Conservation (phyloP, 306 rosid species). For the Oemleria cerasiformis region DNA sequence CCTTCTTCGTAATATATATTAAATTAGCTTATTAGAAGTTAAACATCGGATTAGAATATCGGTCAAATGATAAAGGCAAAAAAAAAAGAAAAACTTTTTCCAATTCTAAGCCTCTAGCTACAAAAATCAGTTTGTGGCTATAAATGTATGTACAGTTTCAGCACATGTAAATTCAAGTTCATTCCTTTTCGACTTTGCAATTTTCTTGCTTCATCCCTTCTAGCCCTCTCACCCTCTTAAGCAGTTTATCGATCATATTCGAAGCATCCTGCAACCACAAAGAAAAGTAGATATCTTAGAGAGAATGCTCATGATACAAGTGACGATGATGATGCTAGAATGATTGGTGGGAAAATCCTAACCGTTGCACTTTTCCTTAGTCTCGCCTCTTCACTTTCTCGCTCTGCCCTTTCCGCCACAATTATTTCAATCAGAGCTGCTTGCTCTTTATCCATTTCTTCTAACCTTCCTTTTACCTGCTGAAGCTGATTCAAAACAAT, state of each 20-base stretch:
- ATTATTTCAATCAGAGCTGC: conserved; percentile 57
- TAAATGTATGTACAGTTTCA: neutral
- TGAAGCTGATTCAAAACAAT: conserved; percentile 38
- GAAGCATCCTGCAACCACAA: conserved; percentile 25
- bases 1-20: neutral
- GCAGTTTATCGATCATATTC: conserved; percentile 19
- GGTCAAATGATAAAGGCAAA: no score
- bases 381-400: conserved; percentile 53
- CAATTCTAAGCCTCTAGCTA: conserved; percentile 3
- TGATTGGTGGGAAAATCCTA: neutral
- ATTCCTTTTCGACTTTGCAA: conserved; percentile 8
- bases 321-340: neutral
- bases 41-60: no score
- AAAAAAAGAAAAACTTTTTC: no score
- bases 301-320: conserved; percentile 3
- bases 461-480: conserved; percentile 36
- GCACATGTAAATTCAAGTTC: neutral
- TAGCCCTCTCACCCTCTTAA: conserved; percentile 23
- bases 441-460: conserved; percentile 61
- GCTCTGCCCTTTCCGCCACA: conserved; percentile 59
- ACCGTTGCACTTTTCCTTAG: conserved; percentile 42
- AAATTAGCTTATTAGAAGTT: no score
- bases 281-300: neutral
- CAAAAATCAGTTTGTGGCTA: neutral
- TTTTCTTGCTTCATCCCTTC: conserved; percentile 13